Percentiles rank a stretch among this genome's conserved stretches.
These are phyloP conservation scores for Malassezia furfur DNA, from an alignment of 1,284 basidiomycete genomes.

Conservation along the genomic window DNA sequence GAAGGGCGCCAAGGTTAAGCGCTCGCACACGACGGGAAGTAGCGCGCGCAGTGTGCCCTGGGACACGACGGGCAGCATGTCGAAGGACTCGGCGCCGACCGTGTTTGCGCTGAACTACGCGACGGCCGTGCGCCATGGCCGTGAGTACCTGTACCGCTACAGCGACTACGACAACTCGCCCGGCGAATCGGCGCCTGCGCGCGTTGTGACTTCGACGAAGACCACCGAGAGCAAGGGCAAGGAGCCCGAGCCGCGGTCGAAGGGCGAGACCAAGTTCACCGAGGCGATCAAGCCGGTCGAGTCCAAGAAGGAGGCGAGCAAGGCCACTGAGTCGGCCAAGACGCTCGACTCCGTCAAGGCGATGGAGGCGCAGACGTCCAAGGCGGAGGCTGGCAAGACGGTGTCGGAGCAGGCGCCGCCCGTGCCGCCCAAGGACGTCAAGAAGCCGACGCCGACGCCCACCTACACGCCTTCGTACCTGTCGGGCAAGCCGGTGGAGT, in stretches of 20 bases:
- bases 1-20: not conserved
- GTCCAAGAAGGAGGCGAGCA: not conserved
- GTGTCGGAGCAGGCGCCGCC: not conserved
- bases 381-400: not conserved
- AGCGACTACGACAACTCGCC: not conserved
- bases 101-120: constrained; percentile 1
- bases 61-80: no score
- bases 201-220: not conserved
- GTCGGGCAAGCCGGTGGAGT: not conserved
- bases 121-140: not conserved
- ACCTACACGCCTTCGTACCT: not conserved
- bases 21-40: not conserved
- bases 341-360: not conserved
- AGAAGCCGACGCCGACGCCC: not conserved
- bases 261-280: constrained; percentile 7
- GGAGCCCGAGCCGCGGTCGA: not conserved
- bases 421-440: not conserved
- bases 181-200: not conserved
- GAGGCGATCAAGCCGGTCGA: not conserved
- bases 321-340: constrained; percentile 1
- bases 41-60: not conserved
- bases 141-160: not conserved
- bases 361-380: not conserved
- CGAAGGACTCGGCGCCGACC: not conserved
- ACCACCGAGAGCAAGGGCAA: not conserved